phyloP scores from a whole-genome alignment of 2,329 filamentous ascomycete species.

The Teratosphaeria destructans region DNA sequence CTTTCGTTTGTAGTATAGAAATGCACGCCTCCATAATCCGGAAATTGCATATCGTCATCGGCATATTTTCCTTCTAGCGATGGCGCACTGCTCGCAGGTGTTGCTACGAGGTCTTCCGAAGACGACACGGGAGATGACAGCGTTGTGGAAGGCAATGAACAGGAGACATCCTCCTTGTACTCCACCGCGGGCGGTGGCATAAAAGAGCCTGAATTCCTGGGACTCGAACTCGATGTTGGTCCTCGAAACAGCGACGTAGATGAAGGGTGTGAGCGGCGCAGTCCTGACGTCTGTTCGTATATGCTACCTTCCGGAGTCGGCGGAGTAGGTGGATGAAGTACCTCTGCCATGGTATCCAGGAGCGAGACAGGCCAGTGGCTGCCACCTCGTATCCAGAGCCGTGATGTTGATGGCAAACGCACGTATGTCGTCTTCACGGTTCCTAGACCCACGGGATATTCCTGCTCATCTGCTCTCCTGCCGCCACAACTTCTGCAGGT shows the following conservation, averaged over 20 bases:
- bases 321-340: conserved; percentile 26
- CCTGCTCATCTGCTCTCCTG: neutral
- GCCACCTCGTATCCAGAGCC: neutral
- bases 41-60: conserved; percentile 5
- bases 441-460: neutral
- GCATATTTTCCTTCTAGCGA: neutral
- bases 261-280: conserved; percentile 33
- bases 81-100: neutral
- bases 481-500: neutral
- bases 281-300: conserved; percentile 30
- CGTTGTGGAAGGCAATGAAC: neutral
- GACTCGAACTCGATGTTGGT: conserved; percentile 16
- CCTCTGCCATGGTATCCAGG: conserved; percentile 30
- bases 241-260: conserved; percentile 34
- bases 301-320: conserved; percentile 32
- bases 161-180: conserved; percentile 1
- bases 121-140: neutral
- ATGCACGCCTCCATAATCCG: conserved; percentile 6
- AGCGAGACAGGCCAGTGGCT: neutral
- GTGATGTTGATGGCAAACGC: neutral
- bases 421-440: neutral
- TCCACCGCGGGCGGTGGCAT: neutral
- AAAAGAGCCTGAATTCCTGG: conserved; percentile 3
- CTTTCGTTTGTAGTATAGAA: conserved; percentile 2
- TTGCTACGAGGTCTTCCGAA: neutral